phyloP scores from a whole-genome alignment of 495 filamentous ascomycete genomes.

The Xylaria curta region DNA sequence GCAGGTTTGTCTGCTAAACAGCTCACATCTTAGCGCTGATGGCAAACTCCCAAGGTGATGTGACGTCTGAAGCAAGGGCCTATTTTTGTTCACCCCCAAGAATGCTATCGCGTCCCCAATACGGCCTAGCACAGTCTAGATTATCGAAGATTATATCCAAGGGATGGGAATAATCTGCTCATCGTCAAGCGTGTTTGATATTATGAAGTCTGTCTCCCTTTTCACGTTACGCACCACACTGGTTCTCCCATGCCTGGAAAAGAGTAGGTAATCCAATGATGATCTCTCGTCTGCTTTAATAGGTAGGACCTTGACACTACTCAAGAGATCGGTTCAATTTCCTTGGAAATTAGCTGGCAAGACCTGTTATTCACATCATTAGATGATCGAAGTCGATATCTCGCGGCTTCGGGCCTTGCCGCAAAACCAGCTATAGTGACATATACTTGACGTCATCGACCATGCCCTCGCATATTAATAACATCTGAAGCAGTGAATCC shows the following conservation, averaged over 20 bases:
- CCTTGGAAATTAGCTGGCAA: not conserved
- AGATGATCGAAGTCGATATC: not conserved
- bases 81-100: not conserved
- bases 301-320: not conserved
- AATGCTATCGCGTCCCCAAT: not conserved
- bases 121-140: not conserved
- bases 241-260: not conserved
- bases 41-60: not conserved
- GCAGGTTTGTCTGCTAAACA: not conserved
- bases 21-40: not conserved
- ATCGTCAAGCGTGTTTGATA: not conserved
- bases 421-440: not conserved
- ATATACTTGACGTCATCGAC: conserved; percentile 18
- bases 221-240: not conserved
- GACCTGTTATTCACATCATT: not conserved
- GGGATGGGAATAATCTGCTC: not conserved
- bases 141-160: not conserved
- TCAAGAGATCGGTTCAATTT: not conserved
- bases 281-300: not conserved
- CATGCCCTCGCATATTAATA: not conserved
- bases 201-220: not conserved
- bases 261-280: not conserved
- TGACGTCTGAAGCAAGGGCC: not conserved
- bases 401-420: not conserved
- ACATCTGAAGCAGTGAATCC: not conserved